Evolutionary conservation across 2,329 filamentous ascomycete genomes (phyloP), one percentile per base, ranked within the genome.

Genomic region (Penicillium sp.): DNA sequence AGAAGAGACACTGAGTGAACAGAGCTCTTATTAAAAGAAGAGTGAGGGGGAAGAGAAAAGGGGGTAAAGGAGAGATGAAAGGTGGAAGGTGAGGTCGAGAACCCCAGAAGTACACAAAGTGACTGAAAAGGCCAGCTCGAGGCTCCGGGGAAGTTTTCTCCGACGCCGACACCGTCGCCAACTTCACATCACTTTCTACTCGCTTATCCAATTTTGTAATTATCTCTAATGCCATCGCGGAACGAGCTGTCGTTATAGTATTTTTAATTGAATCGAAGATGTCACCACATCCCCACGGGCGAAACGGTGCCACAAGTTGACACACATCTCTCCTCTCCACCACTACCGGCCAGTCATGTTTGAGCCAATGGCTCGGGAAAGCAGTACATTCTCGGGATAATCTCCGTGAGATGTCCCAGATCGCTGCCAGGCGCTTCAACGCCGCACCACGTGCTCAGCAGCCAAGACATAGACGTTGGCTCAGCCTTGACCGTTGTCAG

Each of bases 81-180:
- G 46, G 54, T 54, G 45, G 54, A 50, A 56, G 53, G 56, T 47
- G 44, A 55, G 53, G 54, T 61, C 52, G 48, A 60, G 61, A 61
- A 53, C 59, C 60, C 58, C 62, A 52, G 56, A 60, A 57, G 59
- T 62, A 58, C 59, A 62, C 60, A 62, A 62, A 54, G 54, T 57
- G 47, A 54, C 53, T 43, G 59, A 60, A 60, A 61, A 63, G 61
- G 61, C 59, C 61, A 63, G 56, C 53, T 62, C 58, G 61, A 63
- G 57, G 52, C 56, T 62, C 59, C 59, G 60, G 61, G 61, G 59
- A 47, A 45, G 57, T 60, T 63, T 63, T 63, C 58, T 62, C 61
- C 61, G 59, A 54, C 49, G 36, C 61, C 61, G 58, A 54, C 24
- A 31, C 24, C 44, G 28, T 42, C 41, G 16, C 28, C 18, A 56